Evolutionary conservation across 345 rosid genomes (phyloP).

Genomic region (Barbarea vulgaris): DNA sequence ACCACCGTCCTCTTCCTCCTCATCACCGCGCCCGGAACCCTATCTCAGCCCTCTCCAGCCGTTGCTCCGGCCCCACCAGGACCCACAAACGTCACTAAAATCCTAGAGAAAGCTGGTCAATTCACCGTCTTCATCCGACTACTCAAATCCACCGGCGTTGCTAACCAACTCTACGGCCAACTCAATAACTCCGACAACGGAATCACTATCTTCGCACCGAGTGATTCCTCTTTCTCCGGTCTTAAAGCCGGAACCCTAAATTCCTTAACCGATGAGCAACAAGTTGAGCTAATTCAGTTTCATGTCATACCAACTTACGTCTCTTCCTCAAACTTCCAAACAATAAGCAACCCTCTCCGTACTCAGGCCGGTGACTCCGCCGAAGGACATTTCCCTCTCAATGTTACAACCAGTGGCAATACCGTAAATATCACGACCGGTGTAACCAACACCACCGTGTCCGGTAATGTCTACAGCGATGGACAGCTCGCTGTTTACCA

Average conservation of each 20-base stretch:
- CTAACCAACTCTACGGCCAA: constrained; percentile 45
- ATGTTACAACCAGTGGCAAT: constrained; percentile 47
- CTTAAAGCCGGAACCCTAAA: constrained; percentile 51
- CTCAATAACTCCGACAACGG: constrained; percentile 54
- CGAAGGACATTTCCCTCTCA: constrained; percentile 47
- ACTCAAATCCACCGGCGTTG: constrained; percentile 54
- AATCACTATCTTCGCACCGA: constrained; percentile 54
- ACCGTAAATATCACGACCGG: constrained; percentile 49
- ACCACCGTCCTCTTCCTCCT: constrained; percentile 33
- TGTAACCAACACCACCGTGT: constrained; percentile 50
- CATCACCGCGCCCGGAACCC: constrained; percentile 27
- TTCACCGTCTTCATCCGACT: constrained; percentile 57
- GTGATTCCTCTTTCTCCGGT: constrained; percentile 48
- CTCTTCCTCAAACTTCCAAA: constrained; percentile 46
- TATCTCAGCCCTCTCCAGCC: constrained; percentile 39
- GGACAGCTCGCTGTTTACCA: constrained; percentile 55
- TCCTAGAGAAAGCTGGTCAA: constrained; percentile 61
- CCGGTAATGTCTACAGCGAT: constrained; percentile 49
- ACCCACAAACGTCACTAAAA: constrained; percentile 61
- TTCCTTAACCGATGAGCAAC: constrained; percentile 45
- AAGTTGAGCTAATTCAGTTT: constrained; percentile 47
- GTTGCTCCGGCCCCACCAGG: constrained; percentile 46
- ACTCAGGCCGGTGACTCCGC: constrained; percentile 53
- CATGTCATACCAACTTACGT: constrained; percentile 49
- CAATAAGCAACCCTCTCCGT: constrained; percentile 50